These are phyloP conservation scores for Microdochium paspali DNA, from an alignment of 2,329 filamentous ascomycete genomes.

Conservation along the genomic window DNA sequence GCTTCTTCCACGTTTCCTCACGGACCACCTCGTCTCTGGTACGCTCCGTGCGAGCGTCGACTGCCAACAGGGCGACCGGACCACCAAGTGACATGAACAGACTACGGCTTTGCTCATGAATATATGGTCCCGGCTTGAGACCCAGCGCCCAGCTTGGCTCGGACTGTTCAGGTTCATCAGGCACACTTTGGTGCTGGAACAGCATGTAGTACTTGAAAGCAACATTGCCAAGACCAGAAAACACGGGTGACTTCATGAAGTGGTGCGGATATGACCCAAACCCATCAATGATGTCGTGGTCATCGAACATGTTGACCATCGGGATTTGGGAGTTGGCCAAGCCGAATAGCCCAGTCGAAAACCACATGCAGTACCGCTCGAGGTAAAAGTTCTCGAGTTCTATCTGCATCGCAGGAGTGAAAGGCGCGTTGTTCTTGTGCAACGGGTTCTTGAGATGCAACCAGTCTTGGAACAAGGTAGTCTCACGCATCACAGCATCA, in stretches of 20 bases:
- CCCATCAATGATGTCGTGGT: conserved; percentile 86
- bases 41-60: conserved; percentile 88
- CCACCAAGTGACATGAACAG: conserved; percentile 77
- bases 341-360: conserved; percentile 90
- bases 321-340: conserved; percentile 90
- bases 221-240: conserved; percentile 79
- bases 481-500: conserved; percentile 69
- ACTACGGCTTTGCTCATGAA: conserved; percentile 75
- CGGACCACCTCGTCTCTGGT: conserved; percentile 73
- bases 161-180: conserved; percentile 67
- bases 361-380: conserved; percentile 86
- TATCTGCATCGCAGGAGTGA: conserved; percentile 73
- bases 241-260: conserved; percentile 85
- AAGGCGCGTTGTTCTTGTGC: conserved; percentile 69
- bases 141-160: conserved; percentile 93
- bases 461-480: conserved; percentile 74
- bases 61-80: conserved; percentile 70
- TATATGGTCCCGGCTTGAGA: conserved; percentile 74
- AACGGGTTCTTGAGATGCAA: conserved; percentile 68
- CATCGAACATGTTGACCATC: conserved; percentile 97
- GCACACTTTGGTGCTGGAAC: conserved; percentile 90
- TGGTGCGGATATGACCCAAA: conserved; percentile 88
- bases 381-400: conserved; percentile 87
- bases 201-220: conserved; percentile 99
- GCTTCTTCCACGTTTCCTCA: conserved; percentile 72